phyloP scores from a whole-genome alignment of 2,329 filamentous ascomycete species.

The Fusarium xyrophilum region DNA sequence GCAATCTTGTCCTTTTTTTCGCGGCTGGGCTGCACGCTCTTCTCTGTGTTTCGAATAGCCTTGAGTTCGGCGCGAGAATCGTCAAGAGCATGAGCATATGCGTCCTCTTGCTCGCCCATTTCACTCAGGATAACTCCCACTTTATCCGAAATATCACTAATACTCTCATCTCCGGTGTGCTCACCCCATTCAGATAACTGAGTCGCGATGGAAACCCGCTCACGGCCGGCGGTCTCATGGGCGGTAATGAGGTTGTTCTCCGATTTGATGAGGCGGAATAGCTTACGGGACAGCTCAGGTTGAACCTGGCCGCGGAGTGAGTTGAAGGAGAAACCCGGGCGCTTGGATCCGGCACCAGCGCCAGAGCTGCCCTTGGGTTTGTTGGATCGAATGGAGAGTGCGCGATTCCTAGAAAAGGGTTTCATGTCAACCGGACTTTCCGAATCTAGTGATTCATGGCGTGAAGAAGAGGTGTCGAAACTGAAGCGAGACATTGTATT shows the following conservation, averaged over 20 bases:
- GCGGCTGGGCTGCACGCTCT: slow-evolving; percentile 89
- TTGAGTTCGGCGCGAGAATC: slow-evolving; percentile 85
- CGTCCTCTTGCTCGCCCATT: slow-evolving; percentile 91
- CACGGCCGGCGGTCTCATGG: slow-evolving; percentile 83
- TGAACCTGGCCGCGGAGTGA: slow-evolving; percentile 85
- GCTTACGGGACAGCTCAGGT: slow-evolving; percentile 85
- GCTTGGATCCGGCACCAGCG: slow-evolving; percentile 50
- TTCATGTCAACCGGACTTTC: slow-evolving; percentile 42
- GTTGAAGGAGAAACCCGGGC: slow-evolving; percentile 78
- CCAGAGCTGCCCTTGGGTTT: slow-evolving; percentile 54
- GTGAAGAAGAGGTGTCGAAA: slow-evolving; percentile 41
- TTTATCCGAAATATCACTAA: slow-evolving; percentile 94
- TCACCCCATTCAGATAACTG: slow-evolving; percentile 98
- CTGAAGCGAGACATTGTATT: slow-evolving; percentile 45
- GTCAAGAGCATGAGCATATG: slow-evolving; percentile 85
- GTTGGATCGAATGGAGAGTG: slow-evolving; percentile 75
- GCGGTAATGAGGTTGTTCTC: slow-evolving; percentile 87
- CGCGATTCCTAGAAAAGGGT: slow-evolving; percentile 67
- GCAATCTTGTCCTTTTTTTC: slow-evolving; percentile 86
- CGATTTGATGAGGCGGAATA: slow-evolving; percentile 93
- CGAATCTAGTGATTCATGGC: slow-evolving; percentile 19
- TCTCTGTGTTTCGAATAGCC: slow-evolving; percentile 93
- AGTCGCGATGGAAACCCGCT: slow-evolving; percentile 82
- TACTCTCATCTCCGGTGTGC: slow-evolving; percentile 82
- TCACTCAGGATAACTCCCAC: slow-evolving; percentile 90